Evolutionary conservation across 805 yeast species (phyloP).

Genomic region (Lachancea fermentati): DNA sequence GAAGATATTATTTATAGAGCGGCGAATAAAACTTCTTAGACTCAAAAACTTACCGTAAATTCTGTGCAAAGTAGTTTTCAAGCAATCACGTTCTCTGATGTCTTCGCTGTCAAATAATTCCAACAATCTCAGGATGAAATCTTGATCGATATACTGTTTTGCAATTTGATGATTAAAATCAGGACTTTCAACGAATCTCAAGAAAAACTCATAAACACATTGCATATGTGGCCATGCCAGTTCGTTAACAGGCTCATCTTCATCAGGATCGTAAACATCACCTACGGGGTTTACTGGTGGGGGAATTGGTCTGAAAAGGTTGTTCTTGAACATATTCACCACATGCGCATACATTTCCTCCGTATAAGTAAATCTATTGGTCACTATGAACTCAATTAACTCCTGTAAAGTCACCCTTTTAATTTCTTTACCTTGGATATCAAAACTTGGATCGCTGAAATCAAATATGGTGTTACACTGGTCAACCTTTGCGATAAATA

Average conservation of each 20-base stretch:
- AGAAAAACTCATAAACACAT: conserved; percentile 87
- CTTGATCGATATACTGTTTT: conserved; percentile 89
- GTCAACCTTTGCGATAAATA: conserved; percentile 82
- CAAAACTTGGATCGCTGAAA: conserved; percentile 88
- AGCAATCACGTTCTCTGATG: conserved; percentile 90
- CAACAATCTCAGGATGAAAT: conserved; percentile 70
- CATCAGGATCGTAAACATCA: conserved; percentile 95
- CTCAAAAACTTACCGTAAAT: conserved; percentile 93
- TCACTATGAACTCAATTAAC: conserved; percentile 78
- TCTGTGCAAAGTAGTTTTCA: conserved; percentile 91
- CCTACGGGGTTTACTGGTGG: conserved; percentile 98
- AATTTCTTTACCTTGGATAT: conserved; percentile 87
- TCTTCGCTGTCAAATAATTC: conserved; percentile 95
- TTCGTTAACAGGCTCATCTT: conserved; percentile 95
- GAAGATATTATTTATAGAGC: conserved; percentile 87
- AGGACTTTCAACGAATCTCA: conserved; percentile 88
- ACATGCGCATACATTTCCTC: conserved; percentile 88
- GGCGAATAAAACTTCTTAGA: conserved; percentile 83
- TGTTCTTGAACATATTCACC: conserved; percentile 81
- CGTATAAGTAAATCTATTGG: conserved; percentile 76
- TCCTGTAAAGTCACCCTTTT: conserved; percentile 85
- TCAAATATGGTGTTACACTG: conserved; percentile 95
- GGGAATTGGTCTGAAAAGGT: conserved; percentile 92
- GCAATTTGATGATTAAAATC: conserved; percentile 93
- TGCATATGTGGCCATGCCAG: conserved; percentile 99